Evolutionary conservation across 2,329 filamentous ascomycete genomes (phyloP).

Genomic region (Penicillium sp.): DNA sequence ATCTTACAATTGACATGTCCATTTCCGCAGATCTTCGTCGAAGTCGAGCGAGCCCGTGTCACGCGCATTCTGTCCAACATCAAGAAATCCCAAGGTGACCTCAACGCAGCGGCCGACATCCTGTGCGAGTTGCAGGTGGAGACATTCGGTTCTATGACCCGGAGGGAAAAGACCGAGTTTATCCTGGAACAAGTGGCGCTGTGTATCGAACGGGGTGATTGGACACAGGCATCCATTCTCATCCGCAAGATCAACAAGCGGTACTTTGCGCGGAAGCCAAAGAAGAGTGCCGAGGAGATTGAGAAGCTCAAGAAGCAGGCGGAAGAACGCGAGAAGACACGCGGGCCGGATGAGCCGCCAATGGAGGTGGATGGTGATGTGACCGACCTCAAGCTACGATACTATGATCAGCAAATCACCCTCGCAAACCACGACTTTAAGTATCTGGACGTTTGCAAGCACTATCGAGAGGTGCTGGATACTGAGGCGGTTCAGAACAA

Average conservation of each 20-base stretch:
- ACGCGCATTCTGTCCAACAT: conserved; percentile 94
- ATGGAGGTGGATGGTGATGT: conserved; percentile 79
- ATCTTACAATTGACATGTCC: neutral
- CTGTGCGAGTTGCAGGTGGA: conserved; percentile 97
- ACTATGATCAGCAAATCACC: conserved; percentile 95
- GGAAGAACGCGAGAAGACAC: conserved; percentile 67
- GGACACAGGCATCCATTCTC: conserved; percentile 90
- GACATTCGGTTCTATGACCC: conserved; percentile 96
- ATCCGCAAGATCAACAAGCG: conserved; percentile 94
- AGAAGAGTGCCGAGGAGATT: conserved; percentile 82
- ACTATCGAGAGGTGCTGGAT: conserved; percentile 94
- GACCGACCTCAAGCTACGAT: conserved; percentile 89
- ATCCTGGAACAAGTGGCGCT: conserved; percentile 91
- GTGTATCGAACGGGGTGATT: conserved; percentile 92
- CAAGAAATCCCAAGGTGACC: conserved; percentile 91
- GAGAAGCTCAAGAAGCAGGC: conserved; percentile 86
- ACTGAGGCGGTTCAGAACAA: conserved; percentile 94
- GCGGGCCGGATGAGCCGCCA: conserved; percentile 69
- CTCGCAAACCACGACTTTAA: conserved; percentile 95
- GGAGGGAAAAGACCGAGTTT: conserved; percentile 97
- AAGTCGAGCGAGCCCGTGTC: conserved; percentile 92
- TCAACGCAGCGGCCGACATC: conserved; percentile 83
- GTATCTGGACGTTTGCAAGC: conserved; percentile 95
- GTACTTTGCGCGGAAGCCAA: conserved; percentile 83
- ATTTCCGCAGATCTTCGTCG: conserved; percentile 74